These are phyloP conservation scores for Plenodomus lindquistii DNA, from an alignment of 2,329 filamentous ascomycete species.

Conservation along the genomic window DNA sequence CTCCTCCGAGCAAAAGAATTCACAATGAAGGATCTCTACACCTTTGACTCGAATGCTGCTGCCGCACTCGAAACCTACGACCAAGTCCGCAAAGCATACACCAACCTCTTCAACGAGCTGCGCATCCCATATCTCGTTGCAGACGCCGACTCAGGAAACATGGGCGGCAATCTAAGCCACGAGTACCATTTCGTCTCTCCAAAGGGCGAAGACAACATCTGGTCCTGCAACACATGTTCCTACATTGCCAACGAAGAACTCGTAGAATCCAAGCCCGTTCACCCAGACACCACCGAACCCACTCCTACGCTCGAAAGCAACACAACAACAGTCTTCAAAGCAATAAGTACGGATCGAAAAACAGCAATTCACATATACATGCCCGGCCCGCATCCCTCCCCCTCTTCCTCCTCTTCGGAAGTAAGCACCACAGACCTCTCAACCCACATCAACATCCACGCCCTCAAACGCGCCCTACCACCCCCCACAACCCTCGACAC, in stretches of 20 bases:
- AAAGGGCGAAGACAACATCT: slow-evolving; percentile 83
- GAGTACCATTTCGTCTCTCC: slow-evolving; percentile 85
- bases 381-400: slow-evolving; percentile 10
- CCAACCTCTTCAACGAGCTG: slow-evolving; percentile 76
- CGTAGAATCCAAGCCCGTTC: slow-evolving; percentile 50
- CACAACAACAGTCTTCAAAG: slow-evolving; percentile 58
- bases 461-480: slow-evolving; percentile 62
- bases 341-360: slow-evolving; percentile 68
- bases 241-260: slow-evolving; percentile 89
- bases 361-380: slow-evolving; percentile 65
- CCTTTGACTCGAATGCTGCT: slow-evolving; percentile 73
- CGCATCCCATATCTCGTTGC: slow-evolving; percentile 83
- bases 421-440: slow-evolving; percentile 11
- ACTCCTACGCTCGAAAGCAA: slow-evolving; percentile 16
- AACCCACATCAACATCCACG: slow-evolving; percentile 60
- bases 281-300: slow-evolving; percentile 10
- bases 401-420: not conserved
- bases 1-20: slow-evolving; percentile 89
- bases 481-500: slow-evolving; percentile 69
- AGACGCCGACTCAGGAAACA: slow-evolving; percentile 91
- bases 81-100: slow-evolving; percentile 73
- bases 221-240: slow-evolving; percentile 73
- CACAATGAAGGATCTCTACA: slow-evolving; percentile 97
- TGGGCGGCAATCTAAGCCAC: slow-evolving; percentile 90
- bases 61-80: slow-evolving; percentile 81